Evolutionary conservation across 257 asterid genomes (phyloP).

Genomic region (Perilla frutescens): DNA sequence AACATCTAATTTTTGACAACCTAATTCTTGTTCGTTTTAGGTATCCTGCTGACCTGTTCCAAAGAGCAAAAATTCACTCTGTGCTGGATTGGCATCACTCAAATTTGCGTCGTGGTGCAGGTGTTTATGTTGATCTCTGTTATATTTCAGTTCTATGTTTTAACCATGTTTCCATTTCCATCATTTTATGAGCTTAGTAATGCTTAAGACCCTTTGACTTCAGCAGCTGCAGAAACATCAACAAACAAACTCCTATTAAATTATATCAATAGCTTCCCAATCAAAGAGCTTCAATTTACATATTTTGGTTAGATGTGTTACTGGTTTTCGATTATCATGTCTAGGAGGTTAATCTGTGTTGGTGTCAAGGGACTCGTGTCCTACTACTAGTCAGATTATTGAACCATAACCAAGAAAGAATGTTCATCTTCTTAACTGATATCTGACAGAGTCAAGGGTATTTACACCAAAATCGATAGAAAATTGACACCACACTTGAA

Average conservation of each 20-base stretch:
- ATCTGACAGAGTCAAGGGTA: too few relatives aligned
- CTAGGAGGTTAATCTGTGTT: background rate
- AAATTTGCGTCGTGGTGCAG: conserved; percentile 83
- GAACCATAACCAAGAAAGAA: background rate
- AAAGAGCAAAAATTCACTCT: conserved; percentile 80
- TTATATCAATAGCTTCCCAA: background rate
- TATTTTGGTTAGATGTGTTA: background rate
- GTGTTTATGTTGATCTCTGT: conserved; percentile 42
- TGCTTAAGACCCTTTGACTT: conserved; percentile 12
- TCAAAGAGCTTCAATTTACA: conserved; percentile 15
- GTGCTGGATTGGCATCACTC: conserved; percentile 96
- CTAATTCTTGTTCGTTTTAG: conserved; percentile 43
- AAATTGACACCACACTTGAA: background rate
- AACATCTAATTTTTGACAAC: conserved; percentile 10
- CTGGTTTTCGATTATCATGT: background rate
- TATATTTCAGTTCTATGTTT: background rate
- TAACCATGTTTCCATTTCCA: background rate
- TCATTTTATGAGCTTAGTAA: background rate
- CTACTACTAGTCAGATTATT: background rate
- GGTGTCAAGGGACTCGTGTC: background rate
- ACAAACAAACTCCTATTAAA: background rate
- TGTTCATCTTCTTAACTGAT: too few relatives aligned
- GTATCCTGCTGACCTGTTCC: conserved; percentile 87
- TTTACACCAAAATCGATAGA: background rate
- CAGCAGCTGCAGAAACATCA: conserved; percentile 7